Conservation (phyloP, 495 filamentous ascomycete species). For the Pseudoneurospora amorphoporcata region DNA sequence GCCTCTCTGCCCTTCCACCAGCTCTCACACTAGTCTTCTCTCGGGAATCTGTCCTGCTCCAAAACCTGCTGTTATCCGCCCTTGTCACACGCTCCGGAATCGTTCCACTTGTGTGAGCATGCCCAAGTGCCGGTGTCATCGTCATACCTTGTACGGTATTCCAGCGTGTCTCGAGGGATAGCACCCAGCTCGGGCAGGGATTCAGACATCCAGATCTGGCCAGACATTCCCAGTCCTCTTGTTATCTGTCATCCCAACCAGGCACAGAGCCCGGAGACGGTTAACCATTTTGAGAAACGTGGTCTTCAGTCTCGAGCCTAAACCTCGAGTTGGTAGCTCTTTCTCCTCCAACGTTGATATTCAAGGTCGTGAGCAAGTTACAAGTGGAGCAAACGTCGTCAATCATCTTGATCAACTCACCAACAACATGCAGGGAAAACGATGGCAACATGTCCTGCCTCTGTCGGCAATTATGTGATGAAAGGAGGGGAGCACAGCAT, state of each 20-base stretch:
- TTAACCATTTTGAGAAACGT: neutral
- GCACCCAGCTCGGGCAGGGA: neutral
- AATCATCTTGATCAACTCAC: neutral
- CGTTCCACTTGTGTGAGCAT: neutral
- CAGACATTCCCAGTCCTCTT: neutral
- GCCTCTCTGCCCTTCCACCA: neutral
- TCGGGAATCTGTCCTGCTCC: neutral
- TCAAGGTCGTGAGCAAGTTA: neutral
- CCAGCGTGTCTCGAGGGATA: neutral
- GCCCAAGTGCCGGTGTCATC: neutral
- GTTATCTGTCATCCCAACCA: neutral
- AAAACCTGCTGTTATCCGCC: neutral
- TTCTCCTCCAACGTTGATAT: neutral
- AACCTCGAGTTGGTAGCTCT: neutral
- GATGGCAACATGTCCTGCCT: neutral
- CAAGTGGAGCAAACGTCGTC: neutral
- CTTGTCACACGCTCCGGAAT: neutral
- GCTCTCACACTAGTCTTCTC: neutral
- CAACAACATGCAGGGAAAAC: neutral
- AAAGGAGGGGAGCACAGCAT: neutral
- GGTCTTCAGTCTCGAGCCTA: neutral
- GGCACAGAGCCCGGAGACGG: neutral
- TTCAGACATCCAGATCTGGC: neutral
- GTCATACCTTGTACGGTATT: neutral
- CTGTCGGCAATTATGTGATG: neutral